Conservation (phyloP, 73 alveolate species). For the Paramecium bursaria region DNA sequence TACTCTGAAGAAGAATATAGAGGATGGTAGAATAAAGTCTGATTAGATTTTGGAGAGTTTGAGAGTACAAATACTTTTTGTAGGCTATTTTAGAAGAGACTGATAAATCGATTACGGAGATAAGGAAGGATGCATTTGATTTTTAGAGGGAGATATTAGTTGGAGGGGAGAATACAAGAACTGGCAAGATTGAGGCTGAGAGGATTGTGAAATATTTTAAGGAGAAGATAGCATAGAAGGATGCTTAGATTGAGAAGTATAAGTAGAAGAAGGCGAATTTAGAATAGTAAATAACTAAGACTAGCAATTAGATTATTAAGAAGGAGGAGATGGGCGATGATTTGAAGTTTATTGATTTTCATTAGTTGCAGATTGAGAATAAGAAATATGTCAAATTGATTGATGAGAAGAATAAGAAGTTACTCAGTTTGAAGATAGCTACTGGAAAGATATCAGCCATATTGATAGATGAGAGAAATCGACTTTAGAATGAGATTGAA, state of each 20-base stretch:
- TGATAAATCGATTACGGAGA: constrained; percentile 88
- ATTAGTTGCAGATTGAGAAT: constrained; percentile 94
- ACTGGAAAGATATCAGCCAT: constrained; percentile 80
- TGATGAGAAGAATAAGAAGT: constrained; percentile 93
- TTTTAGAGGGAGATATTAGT: constrained; percentile 83
- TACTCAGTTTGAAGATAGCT: constrained; percentile 86
- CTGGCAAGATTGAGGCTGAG: constrained; percentile 91
- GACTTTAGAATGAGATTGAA: constrained; percentile 61
- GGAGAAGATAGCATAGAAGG: constrained; percentile 85
- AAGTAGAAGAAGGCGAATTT: constrained; percentile 82
- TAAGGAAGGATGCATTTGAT: constrained; percentile 90
- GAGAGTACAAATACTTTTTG: constrained; percentile 43
- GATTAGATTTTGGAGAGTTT: constrained; percentile 85
- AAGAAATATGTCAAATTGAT: constrained; percentile 94
- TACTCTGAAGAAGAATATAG: constrained; percentile 82
- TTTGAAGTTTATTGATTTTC: constrained; percentile 94
- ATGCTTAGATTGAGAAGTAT: constrained; percentile 83
- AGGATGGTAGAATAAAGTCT: constrained; percentile 88
- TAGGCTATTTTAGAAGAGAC: constrained; percentile 92
- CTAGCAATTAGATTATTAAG: constrained; percentile 87
- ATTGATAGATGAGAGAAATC: constrained; percentile 55
- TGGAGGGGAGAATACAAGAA: constrained; percentile 89
- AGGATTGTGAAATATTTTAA: constrained; percentile 89
- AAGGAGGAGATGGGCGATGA: constrained; percentile 97
- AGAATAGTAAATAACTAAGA: constrained; percentile 80